Percentiles rank a stretch among this genome's conserved stretches.
Conservation (phyloP, 164 flowering plant species). For the Magnolia kwangsiensis region DNA sequence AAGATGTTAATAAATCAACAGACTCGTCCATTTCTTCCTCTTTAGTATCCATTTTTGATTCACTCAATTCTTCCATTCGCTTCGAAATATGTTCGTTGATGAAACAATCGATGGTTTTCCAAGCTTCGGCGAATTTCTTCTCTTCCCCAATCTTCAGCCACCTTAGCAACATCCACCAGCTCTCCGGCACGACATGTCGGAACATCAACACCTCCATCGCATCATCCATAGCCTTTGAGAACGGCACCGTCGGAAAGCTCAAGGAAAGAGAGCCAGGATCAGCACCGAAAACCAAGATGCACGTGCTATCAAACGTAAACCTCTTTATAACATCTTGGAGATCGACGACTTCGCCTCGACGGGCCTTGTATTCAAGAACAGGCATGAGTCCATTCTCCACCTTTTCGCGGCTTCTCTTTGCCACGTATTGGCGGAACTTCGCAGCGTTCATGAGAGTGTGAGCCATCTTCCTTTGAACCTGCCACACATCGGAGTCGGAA, state of each 20-base stretch:
- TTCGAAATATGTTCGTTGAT: slow-evolving; percentile 7
- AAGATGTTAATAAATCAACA: slow-evolving; percentile 12
- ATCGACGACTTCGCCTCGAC: slow-evolving; percentile 8
- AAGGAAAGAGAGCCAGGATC: slow-evolving; percentile 14
- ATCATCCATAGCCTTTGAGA: slow-evolving; percentile 26
- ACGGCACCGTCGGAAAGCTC: slow-evolving; percentile 15
- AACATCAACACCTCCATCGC: slow-evolving; percentile 17
- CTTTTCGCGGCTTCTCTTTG: not conserved
- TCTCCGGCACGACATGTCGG: slow-evolving; percentile 20
- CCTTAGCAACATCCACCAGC: slow-evolving; percentile 23
- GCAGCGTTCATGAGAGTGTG: slow-evolving; percentile 1
- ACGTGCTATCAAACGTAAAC: slow-evolving; percentile 24
- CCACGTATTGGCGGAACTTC: slow-evolving; percentile 4
- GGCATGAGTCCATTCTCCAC: slow-evolving; percentile 10
- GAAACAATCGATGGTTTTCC: slow-evolving; percentile 10
- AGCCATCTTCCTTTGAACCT: slow-evolving; percentile 14
- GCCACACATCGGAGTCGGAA: slow-evolving; percentile 22
- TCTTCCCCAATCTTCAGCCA: slow-evolving; percentile 25
- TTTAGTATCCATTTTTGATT: not conserved
- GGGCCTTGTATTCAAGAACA: slow-evolving; percentile 7
- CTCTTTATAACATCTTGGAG: slow-evolving; percentile 31
- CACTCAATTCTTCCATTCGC: slow-evolving; percentile 1
- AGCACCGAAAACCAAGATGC: slow-evolving; percentile 13
- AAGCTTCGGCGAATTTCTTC: slow-evolving; percentile 12
- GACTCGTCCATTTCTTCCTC: not conserved